Evolutionary conservation across 768 basidiomycete genomes (phyloP), one percentile per base, ranked within the genome.

Genomic region (Phylloporus sp.): DNA sequence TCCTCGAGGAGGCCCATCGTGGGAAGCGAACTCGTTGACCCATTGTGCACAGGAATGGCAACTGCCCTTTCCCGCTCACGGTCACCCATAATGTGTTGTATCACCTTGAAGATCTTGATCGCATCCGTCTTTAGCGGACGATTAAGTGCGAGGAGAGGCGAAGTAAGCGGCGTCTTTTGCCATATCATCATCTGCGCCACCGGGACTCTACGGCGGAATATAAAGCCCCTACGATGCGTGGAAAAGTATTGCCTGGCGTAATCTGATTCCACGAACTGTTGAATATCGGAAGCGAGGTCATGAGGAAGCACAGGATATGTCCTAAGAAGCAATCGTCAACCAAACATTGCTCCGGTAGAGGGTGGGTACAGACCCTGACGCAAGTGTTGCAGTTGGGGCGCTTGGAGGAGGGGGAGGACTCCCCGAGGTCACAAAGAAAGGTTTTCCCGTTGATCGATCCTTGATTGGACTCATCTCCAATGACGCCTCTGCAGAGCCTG

Each of bases 11-110:
- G 66, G 9, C 72, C 71, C 24, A 67, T 56, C 33, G 58, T 76
- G 18, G 56, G 53, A 28, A 78, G 68, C 17, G 75, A 68, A 28
- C 63, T 66, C 50, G 71, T 71, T 7, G 77, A 74, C 7, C 70
- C 62, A 43, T 75, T 73, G 48, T 63, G 57, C 9, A 64, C 54
- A 5, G 79, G 79, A 34, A 80, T 69, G 17, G 71, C 73, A n/a
- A 74, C 68, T 4, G 74, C 64, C 48, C 72, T 77, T 49, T 88
- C 87, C 20, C 80, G 80, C 54, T 91, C 87, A 8, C 90, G 77
- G 59, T 96, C 93, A 31, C 91, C 91, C 92, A 96, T 97, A 36
- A 94, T 80, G 45, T 83, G 85, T 61, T 96, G 94, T 35, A 95
- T 79, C 22, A 90, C 82, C 60, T 87, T 90, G 78, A 96, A 97